phyloP scores from a whole-genome alignment of 345 rosid genomes.

The Stellera chamaejasme region DNA sequence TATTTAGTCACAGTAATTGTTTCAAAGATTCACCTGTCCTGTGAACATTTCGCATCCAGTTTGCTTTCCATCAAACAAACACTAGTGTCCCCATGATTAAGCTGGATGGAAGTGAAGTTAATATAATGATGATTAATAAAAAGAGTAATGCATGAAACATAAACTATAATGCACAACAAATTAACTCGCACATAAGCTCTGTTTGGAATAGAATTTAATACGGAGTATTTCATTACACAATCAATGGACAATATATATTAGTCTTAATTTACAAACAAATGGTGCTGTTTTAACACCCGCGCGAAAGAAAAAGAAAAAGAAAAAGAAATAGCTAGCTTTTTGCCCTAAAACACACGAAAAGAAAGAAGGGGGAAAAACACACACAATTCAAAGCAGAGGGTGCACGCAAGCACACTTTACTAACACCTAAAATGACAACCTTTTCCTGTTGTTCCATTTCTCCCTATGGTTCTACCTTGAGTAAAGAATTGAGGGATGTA shows the following conservation, averaged over 20 bases:
- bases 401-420: not conserved
- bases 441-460: slow-evolving; percentile 8
- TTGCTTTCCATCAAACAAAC: too few species aligned
- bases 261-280: slow-evolving; percentile 4
- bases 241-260: slow-evolving; percentile 8
- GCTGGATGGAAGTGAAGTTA: too few species aligned
- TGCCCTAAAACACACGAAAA: not conserved
- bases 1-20: too few species aligned
- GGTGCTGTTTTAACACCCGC: not conserved
- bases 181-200: not conserved
- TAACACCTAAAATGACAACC: not conserved
- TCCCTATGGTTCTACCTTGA: slow-evolving; percentile 55
- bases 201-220: too few species aligned
- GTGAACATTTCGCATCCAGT: too few species aligned
- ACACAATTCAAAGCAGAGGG: too few species aligned
- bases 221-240: too few species aligned
- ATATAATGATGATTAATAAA: not conserved
- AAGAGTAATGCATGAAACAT: not conserved
- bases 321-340: too few species aligned
- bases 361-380: not conserved
- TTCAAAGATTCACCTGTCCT: too few species aligned
- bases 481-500: slow-evolving; percentile 91
- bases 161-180: not conserved
- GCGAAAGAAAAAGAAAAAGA: too few species aligned
- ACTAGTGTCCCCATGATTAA: too few species aligned